Conservation (phyloP, 1,284 basidiomycete species). For the Ustilago loliicola region DNA sequence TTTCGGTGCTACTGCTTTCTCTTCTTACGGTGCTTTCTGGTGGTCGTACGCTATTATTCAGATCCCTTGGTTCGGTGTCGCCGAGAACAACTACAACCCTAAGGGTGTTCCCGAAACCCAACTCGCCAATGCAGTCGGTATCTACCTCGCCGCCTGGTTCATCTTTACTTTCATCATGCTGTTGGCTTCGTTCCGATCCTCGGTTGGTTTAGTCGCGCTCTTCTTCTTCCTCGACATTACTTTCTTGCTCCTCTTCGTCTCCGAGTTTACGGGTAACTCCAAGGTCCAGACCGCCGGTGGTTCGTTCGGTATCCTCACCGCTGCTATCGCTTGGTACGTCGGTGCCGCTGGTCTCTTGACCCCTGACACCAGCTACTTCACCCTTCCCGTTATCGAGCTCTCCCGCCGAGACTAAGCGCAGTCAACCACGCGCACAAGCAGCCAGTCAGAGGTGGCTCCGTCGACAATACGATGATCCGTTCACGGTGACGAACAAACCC, state of each 20-base stretch:
- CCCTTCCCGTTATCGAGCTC: constrained; percentile 72
- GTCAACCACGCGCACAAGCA: background rate
- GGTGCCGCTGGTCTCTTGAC: constrained; percentile 73
- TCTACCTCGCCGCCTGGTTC: constrained; percentile 65
- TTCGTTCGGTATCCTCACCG: constrained; percentile 60
- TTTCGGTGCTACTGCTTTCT: constrained; percentile 76
- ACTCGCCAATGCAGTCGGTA: constrained; percentile 50
- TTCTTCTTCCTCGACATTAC: constrained; percentile 80
- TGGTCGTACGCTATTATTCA: constrained; percentile 61
- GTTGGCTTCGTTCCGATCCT: constrained; percentile 57
- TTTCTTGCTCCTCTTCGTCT: constrained; percentile 72
- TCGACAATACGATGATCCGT: background rate
- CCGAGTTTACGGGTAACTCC: constrained; percentile 54
- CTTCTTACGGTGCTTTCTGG: constrained; percentile 68
- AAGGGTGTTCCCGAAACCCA: constrained; percentile 46
- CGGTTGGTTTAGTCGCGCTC: constrained; percentile 73
- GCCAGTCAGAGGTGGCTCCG: background rate
- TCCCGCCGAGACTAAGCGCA: constrained; percentile 39
- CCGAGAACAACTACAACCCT: constrained; percentile 25
- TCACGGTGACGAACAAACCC: background rate
- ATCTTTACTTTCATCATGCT: constrained; percentile 65
- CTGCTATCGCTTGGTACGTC: constrained; percentile 70
- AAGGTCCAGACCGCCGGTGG: constrained; percentile 56
- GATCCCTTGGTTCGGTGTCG: constrained; percentile 64
- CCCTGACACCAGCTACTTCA: constrained; percentile 73